Evolutionary conservation across 495 filamentous ascomycete genomes (phyloP).

Genomic region (Amorphotheca resinae): DNA sequence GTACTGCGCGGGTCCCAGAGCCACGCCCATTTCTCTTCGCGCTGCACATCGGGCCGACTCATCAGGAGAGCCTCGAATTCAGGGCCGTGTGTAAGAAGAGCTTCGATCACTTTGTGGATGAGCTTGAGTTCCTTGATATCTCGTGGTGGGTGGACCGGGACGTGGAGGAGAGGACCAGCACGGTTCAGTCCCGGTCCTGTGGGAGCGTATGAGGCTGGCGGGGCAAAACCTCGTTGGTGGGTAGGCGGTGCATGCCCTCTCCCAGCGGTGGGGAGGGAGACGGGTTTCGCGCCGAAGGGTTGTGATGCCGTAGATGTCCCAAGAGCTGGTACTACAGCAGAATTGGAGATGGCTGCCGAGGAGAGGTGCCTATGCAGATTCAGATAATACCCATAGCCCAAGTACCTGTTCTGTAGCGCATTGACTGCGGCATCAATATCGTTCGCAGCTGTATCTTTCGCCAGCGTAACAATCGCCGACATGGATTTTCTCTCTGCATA

Average conservation of each 20-base stretch:
- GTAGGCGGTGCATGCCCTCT: slow-evolving; percentile 46
- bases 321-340: slow-evolving; percentile 35
- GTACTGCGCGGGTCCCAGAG: slow-evolving; percentile 77
- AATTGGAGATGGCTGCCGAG: slow-evolving; percentile 56
- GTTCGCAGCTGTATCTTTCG: slow-evolving; percentile 69
- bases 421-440: slow-evolving; percentile 78
- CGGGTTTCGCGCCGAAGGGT: slow-evolving; percentile 75
- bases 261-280: slow-evolving; percentile 31
- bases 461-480: slow-evolving; percentile 73
- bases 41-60: slow-evolving; percentile 65
- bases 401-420: slow-evolving; percentile 68
- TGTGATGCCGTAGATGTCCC: slow-evolving; percentile 43
- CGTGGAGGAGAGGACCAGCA: slow-evolving; percentile 41
- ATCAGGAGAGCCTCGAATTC: slow-evolving; percentile 92
- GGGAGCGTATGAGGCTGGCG: slow-evolving; percentile 54
- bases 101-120: slow-evolving; percentile 82
- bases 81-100: slow-evolving; percentile 61
- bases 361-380: slow-evolving; percentile 72
- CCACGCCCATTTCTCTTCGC: slow-evolving; percentile 85
- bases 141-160: slow-evolving; percentile 62
- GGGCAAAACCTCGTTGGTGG: slow-evolving; percentile 65
- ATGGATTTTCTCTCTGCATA: slow-evolving; percentile 62
- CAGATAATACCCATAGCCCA: slow-evolving; percentile 79
- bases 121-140: slow-evolving; percentile 70
- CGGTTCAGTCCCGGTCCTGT: slow-evolving; percentile 27